These are phyloP conservation scores for Stephania yunnanensis DNA, from an alignment of 164 flowering plant species.

Conservation along the genomic window DNA sequence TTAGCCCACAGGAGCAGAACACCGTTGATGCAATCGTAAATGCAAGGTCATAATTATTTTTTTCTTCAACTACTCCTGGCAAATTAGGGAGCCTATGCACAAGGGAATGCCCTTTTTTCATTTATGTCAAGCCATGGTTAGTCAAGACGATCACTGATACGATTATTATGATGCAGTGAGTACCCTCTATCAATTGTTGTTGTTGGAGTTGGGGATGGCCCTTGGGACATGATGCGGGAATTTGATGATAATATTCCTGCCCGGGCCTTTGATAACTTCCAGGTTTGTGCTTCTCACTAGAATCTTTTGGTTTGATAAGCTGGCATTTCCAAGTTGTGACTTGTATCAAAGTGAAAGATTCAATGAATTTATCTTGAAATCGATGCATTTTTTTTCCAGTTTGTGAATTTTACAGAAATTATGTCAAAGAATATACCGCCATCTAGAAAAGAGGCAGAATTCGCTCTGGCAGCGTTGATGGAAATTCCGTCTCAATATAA, in stretches of 20 bases:
- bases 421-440: conserved; percentile 53
- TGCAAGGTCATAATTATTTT: conserved; percentile 30
- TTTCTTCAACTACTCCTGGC: not conserved
- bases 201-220: conserved; percentile 96
- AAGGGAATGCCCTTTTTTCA: too few species aligned
- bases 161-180: conserved; percentile 37
- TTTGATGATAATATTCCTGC: conserved; percentile 91
- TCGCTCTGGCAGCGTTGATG: conserved; percentile 74
- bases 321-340: not conserved
- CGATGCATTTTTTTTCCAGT: conserved; percentile 30
- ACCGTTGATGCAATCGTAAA: conserved; percentile 52
- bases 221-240: conserved; percentile 90
- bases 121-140: conserved; percentile 1
- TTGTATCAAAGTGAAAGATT: not conserved
- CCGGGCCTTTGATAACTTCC: conserved; percentile 84
- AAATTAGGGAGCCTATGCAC: too few species aligned
- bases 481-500: conserved; percentile 80
- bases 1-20: conserved; percentile 67
- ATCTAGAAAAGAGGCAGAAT: conserved; percentile 56
- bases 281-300: conserved; percentile 31
- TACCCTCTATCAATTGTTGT: conserved; percentile 75
- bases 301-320: not conserved
- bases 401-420: conserved; percentile 74
- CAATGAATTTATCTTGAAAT: not conserved
- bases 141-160: not conserved